phyloP scores from a whole-genome alignment of 2,329 filamentous ascomycete genomes.

The Cadophora gregata region DNA sequence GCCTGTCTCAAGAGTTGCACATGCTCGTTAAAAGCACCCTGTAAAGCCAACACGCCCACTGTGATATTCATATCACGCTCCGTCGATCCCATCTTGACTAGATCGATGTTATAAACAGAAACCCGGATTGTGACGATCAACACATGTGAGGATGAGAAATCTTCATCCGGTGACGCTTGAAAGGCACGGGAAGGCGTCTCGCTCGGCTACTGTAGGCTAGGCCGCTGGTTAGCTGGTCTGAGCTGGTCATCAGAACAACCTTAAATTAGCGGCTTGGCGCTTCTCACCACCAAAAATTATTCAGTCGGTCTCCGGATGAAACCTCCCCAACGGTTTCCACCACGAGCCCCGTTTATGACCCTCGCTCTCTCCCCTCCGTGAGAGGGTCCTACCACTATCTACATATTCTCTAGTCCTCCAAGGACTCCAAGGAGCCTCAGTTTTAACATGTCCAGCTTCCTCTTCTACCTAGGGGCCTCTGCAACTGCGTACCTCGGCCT shows the following conservation, averaged over 20 bases:
- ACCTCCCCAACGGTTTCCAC: slow-evolving; percentile 19
- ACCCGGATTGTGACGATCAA: slow-evolving; percentile 13
- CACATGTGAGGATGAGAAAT: slow-evolving; percentile 20
- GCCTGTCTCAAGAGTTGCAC: slow-evolving; percentile 76
- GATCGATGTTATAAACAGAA: neutral
- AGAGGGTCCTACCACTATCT: slow-evolving; percentile 36
- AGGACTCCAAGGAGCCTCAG: too few relatives aligned
- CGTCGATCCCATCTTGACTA: slow-evolving; percentile 32
- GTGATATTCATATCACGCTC: slow-evolving; percentile 48
- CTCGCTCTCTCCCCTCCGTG: slow-evolving; percentile 37
- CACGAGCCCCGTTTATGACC: slow-evolving; percentile 34
- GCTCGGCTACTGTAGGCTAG: neutral
- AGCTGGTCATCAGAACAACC: slow-evolving; percentile 26
- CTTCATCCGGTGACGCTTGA: slow-evolving; percentile 26
- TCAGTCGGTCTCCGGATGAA: slow-evolving; percentile 20
- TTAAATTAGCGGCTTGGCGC: slow-evolving; percentile 26
- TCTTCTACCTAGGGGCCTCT: slow-evolving; percentile 51
- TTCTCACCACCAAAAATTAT: slow-evolving; percentile 18
- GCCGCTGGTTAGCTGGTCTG: too few relatives aligned
- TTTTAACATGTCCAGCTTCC: slow-evolving; percentile 40
- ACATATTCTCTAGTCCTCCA: slow-evolving; percentile 10
- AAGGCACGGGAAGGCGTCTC: neutral
- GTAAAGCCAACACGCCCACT: slow-evolving; percentile 74
- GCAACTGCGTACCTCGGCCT: slow-evolving; percentile 58
- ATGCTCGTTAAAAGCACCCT: slow-evolving; percentile 94